Evolutionary conservation across 75 land plant genomes (phyloP).

Genomic region (Chamaecyparis obtusa): DNA sequence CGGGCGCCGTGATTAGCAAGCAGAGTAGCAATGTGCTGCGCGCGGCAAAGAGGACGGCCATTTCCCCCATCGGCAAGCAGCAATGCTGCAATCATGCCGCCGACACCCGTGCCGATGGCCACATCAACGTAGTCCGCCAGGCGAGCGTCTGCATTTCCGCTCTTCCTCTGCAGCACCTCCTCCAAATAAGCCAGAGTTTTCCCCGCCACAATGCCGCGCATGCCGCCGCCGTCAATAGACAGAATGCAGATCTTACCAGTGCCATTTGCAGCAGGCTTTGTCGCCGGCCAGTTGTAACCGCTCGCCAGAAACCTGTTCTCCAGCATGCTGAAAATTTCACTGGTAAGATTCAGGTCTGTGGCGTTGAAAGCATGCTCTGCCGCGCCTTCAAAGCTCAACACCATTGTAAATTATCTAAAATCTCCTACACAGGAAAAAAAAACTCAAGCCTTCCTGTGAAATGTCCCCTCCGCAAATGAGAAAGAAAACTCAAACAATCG

Average conservation of each 20-base stretch:
- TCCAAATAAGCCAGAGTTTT: conserved; percentile 77
- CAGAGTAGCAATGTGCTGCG: conserved; percentile 55
- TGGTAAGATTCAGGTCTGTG: conserved; percentile 38
- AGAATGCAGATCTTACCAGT: conserved; percentile 76
- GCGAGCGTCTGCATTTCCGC: conserved; percentile 67
- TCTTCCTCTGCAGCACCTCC: conserved; percentile 51
- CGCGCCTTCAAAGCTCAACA: background rate
- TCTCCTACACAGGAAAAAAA: background rate
- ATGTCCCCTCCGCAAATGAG: no score
- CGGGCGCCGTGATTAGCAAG: conserved; percentile 56
- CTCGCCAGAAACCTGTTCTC: conserved; percentile 45
- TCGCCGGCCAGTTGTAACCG: conserved; percentile 24
- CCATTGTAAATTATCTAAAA: background rate
- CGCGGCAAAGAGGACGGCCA: conserved; percentile 47
- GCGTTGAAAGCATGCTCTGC: conserved; percentile 28
- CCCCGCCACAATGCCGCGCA: conserved; percentile 75
- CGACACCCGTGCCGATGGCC: conserved; percentile 73
- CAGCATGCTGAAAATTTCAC: conserved; percentile 52
- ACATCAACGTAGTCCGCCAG: conserved; percentile 77
- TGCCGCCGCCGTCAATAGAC: conserved; percentile 73
- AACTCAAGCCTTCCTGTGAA: no score
- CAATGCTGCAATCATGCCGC: conserved; percentile 71
- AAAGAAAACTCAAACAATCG: no score
- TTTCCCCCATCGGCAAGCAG: conserved; percentile 49
- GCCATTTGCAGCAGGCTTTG: conserved; percentile 1